These are phyloP conservation scores for Martiniozyma abietophila DNA, from an alignment of 805 yeast genomes.

Conservation along the genomic window DNA sequence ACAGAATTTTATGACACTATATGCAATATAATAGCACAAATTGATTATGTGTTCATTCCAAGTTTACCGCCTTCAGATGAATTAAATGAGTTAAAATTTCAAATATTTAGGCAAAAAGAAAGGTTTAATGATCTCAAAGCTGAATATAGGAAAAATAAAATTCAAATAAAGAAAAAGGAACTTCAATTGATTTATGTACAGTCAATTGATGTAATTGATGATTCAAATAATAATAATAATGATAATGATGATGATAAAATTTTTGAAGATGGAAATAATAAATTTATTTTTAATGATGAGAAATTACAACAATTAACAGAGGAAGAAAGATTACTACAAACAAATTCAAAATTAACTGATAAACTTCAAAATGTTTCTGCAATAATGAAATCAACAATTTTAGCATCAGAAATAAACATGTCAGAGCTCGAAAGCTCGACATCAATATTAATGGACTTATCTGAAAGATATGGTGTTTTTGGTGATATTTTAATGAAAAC, in stretches of 20 bases:
- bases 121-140: slow-evolving; percentile 20
- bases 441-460: slow-evolving; percentile 30
- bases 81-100: slow-evolving; percentile 8
- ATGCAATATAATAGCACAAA: slow-evolving; percentile 10
- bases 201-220: slow-evolving; percentile 10
- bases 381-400: slow-evolving; percentile 37
- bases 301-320: slow-evolving; percentile 21
- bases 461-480: slow-evolving; percentile 34
- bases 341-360: slow-evolving; percentile 37
- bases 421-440: slow-evolving; percentile 40
- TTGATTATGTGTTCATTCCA: slow-evolving; percentile 12
- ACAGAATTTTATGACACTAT: slow-evolving; percentile 17
- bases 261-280: no score
- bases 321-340: slow-evolving; percentile 35
- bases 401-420: slow-evolving; percentile 43
- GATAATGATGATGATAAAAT: slow-evolving; percentile 12
- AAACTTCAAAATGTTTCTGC: slow-evolving; percentile 40
- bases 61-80: slow-evolving; percentile 1
- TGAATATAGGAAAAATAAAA: slow-evolving; percentile 21
- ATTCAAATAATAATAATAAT: background rate
- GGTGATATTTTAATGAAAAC: slow-evolving; percentile 33
- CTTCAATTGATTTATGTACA: slow-evolving; percentile 7
- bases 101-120: slow-evolving; percentile 15
- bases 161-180: slow-evolving; percentile 19
- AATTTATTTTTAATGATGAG: slow-evolving; percentile 17